Base-by-base conservation (phyloP, 2,329 filamentous ascomycete genomes). In the Penicillium sumatraense region DNA sequence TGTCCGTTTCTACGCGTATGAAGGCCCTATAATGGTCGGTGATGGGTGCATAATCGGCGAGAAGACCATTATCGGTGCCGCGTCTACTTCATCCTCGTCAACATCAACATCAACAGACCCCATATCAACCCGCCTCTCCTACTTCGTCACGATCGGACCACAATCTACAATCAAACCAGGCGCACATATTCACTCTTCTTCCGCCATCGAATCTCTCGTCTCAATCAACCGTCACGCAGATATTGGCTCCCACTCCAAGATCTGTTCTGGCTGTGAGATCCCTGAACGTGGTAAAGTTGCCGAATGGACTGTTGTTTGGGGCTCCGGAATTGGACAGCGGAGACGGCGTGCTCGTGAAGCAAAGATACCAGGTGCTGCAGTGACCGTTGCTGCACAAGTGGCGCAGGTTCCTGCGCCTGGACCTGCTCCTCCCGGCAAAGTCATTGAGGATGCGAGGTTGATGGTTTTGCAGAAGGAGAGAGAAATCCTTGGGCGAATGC, bases 41-140 rank as follows among this genome's bases (percentile, higher is more conserved):
- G 86, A 90, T 55, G 86, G 89, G 49, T 95, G 90, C 66, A 89
- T 96, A 42, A 81, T 98, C 40, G 86, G 89, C 63, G 95, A 98
- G 67, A 80, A 80, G 58, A 70, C 66, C 41, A 56, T 73, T 0
- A 74, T 80, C 23, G 78, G 78, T 2, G 62, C 75, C 78, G 85
- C 54, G 13, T 42, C 59, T 21, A 59, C 59, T 20, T 23, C 50
- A 23, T 46, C 55, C 2, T 38, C 57, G 13, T 56, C 61, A 26
- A 20, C 56, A 36, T 36, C 49, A 14, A 44, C 58, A 5, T 33
- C 49, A 16, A 41, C 58, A 5, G 51, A 46, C 21, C 64, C 57
- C 14, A 50, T 38, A 8, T 31, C 64, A 5, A 70, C 63, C 5
- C 70, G 69, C 0, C 68, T 80, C 46, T 75, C 74, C 0, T 66